phyloP scores from a whole-genome alignment of 2,329 filamentous ascomycete genomes.

The Diaporthe vaccinii region DNA sequence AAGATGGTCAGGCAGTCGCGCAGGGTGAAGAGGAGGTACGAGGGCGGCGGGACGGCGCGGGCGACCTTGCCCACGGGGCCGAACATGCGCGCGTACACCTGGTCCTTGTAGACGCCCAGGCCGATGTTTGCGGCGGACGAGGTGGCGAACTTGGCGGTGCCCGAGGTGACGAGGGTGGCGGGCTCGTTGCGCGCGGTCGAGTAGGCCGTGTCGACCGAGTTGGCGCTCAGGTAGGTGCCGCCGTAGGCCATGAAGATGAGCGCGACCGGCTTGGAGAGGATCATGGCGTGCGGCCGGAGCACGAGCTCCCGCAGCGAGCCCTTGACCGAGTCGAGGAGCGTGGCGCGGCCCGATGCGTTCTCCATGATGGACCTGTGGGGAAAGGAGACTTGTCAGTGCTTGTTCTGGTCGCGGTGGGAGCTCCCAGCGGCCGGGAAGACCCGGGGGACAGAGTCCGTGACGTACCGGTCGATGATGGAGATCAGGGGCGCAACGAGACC shows the following conservation, averaged over 20 bases:
- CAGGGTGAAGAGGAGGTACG: conserved; percentile 83
- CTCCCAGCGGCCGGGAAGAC: neutral
- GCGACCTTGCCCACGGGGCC: conserved; percentile 68
- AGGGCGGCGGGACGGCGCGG: conserved; percentile 74
- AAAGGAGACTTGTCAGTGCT: neutral
- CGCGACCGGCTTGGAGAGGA: conserved; percentile 76
- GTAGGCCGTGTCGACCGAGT: conserved; percentile 83
- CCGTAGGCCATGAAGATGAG: conserved; percentile 84
- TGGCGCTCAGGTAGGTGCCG: conserved; percentile 91
- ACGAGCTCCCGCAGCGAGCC: conserved; percentile 70
- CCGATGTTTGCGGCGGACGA: conserved; percentile 87
- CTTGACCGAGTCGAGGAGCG: conserved; percentile 71
- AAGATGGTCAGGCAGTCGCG: conserved; percentile 93
- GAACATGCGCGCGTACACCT: conserved; percentile 86
- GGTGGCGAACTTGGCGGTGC: conserved; percentile 83
- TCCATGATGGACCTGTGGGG: conserved; percentile 78
- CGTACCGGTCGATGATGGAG: conserved; percentile 87
- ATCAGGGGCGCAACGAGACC: conserved; percentile 86
- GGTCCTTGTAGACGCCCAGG: conserved; percentile 91
- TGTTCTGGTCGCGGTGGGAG: neutral
- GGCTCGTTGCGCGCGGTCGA: conserved; percentile 72
- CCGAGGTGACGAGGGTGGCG: conserved; percentile 76
- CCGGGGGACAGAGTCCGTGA: neutral
- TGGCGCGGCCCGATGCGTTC: conserved; percentile 79
- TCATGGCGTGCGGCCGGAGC: conserved; percentile 69